A percentile compares a stretch with the other conserved stretches of the same genome.
Evolutionary conservation across 139 green algal genomes (phyloP).

Genomic region (Chlamydomonas sphaeroides): DNA sequence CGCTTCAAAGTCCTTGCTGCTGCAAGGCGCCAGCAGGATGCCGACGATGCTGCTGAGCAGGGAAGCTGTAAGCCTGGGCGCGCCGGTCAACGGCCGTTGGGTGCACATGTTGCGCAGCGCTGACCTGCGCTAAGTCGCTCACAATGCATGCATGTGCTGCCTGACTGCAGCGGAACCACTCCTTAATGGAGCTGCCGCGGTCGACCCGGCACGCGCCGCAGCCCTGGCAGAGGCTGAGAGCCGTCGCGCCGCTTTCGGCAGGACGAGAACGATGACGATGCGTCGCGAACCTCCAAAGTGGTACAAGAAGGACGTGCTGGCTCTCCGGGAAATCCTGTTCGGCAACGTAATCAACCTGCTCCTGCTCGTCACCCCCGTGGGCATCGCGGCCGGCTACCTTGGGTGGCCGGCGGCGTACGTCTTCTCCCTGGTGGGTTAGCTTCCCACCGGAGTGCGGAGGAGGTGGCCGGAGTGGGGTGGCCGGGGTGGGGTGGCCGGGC

Average conservation of each 20-base stretch:
- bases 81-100: not conserved
- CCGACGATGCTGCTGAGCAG: not conserved
- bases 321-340: not conserved
- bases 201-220: not conserved
- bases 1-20: not conserved
- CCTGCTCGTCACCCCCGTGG: not conserved
- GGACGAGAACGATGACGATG: not conserved
- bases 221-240: not conserved
- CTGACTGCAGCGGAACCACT: not conserved
- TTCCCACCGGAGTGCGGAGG: no score
- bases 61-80: not conserved
- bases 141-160: not conserved
- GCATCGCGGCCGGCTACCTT: not conserved
- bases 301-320: not conserved
- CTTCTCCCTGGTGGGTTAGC: not conserved
- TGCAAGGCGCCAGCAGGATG: not conserved
- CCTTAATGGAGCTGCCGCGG: no score
- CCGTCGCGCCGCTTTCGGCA: not conserved
- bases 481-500: no score
- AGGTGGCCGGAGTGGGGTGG: not conserved
- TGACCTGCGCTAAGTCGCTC: no score
- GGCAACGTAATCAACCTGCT: constrained; percentile 14
- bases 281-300: not conserved
- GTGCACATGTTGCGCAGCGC: not conserved
- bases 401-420: constrained; percentile 7